phyloP scores from a whole-genome alignment of 768 basidiomycete species.

The Mycena galericulata region DNA sequence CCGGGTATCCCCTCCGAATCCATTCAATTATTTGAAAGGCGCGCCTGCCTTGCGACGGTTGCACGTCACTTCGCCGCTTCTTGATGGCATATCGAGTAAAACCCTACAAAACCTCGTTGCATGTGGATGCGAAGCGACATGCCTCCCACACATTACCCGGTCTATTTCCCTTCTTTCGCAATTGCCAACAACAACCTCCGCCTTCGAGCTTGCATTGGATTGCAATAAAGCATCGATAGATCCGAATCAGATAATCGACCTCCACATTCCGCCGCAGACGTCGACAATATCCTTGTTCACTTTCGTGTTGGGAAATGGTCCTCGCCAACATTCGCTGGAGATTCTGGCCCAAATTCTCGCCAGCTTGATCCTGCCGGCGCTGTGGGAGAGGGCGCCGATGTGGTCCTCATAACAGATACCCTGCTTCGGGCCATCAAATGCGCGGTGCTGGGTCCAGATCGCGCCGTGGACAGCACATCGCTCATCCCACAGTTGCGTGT shows the following conservation, averaged over 20 bases:
- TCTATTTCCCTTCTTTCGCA: conserved; percentile 11
- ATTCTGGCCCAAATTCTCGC: conserved; percentile 19
- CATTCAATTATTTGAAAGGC: conserved; percentile 15
- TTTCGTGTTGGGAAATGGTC: conserved; percentile 3
- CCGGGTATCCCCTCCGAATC: conserved; percentile 11
- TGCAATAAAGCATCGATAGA: conserved; percentile 5
- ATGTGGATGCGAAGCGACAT: conserved; percentile 13
- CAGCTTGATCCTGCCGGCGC: conserved; percentile 16
- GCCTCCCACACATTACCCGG: background rate
- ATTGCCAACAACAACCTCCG: conserved; percentile 14
- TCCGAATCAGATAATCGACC: conserved; percentile 2
- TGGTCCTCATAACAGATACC: conserved; percentile 21
- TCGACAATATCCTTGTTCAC: conserved; percentile 15
- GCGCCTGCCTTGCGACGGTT: conserved; percentile 16
- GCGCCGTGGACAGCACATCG: conserved; percentile 1
- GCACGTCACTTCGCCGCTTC: conserved; percentile 19
- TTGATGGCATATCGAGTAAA: conserved; percentile 10
- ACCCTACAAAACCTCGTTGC: conserved; percentile 10
- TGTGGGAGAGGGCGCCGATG: conserved; percentile 19
- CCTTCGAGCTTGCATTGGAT: conserved; percentile 11
- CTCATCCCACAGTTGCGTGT: conserved; percentile 17
- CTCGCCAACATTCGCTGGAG: conserved; percentile 8
- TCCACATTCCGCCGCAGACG: conserved; percentile 17
- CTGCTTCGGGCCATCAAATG: conserved; percentile 19
- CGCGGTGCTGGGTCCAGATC: background rate